Percentiles rank a stretch among this genome's conserved stretches.
Evolutionary conservation across 1,139 yeast genomes (phyloP).

Genomic region (Hemisphaericaspora xylofermentans): DNA sequence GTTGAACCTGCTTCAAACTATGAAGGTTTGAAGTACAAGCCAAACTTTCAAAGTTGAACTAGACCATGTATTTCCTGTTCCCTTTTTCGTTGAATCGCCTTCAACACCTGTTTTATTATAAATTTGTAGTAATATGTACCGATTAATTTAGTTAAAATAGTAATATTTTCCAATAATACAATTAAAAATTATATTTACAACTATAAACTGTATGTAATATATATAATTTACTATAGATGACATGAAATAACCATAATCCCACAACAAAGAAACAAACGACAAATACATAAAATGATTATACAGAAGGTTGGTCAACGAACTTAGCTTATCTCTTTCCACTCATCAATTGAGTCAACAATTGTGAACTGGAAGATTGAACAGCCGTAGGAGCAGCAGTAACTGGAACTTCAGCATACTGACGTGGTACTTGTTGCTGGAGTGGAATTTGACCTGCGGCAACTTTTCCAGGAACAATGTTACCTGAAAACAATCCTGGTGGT

Average conservation of each 20-base stretch:
- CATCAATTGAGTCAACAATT: constrained; percentile 67
- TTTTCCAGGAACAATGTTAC: constrained; percentile 11
- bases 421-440: constrained; percentile 6
- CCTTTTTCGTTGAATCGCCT: neutral
- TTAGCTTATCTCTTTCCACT: constrained; percentile 53
- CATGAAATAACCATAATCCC: neutral
- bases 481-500: constrained; percentile 43
- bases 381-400: constrained; percentile 16
- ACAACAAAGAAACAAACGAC: neutral
- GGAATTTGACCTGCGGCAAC: constrained; percentile 13
- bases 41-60: neutral
- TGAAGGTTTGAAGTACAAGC: constrained; percentile 7
- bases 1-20: constrained; percentile 19
- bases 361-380: constrained; percentile 53
- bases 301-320: neutral
- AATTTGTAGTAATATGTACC: neutral
- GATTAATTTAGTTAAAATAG: neutral
- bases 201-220: neutral
- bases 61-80: neutral
- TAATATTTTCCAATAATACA: too few species aligned
- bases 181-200: neutral
- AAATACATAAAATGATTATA: neutral
- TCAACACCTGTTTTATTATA: neutral
- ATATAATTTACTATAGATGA: neutral
- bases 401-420: constrained; percentile 6